These are phyloP conservation scores for Elymus sibiricus DNA, from an alignment of 176 grass and related monocot species.

Conservation along the genomic window DNA sequence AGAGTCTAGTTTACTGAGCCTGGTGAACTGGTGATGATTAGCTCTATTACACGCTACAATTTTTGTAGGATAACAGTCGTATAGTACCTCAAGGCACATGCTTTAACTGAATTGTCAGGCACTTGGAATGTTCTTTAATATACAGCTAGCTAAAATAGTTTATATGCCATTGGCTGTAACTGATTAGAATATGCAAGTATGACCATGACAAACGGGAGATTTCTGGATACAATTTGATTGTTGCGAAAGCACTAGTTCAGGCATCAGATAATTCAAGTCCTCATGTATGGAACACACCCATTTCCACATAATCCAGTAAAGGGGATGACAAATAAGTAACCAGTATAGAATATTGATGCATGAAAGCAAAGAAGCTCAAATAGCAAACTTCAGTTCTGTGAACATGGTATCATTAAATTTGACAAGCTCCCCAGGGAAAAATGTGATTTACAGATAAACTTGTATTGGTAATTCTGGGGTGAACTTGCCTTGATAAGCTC, in stretches of 20 bases:
- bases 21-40: background rate
- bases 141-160: background rate
- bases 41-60: background rate
- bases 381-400: background rate
- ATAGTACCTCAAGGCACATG: background rate
- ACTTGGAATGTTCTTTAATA: background rate
- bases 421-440: background rate
- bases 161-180: background rate
- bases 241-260: background rate
- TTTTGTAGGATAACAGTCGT: background rate
- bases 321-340: background rate
- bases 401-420: background rate
- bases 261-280: background rate
- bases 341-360: background rate
- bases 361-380: background rate
- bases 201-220: background rate
- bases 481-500: constrained; percentile 84
- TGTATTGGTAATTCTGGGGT: background rate
- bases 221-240: background rate
- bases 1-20: background rate
- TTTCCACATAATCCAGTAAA: background rate
- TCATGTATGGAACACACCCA: background rate
- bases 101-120: background rate
- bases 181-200: background rate
- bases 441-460: background rate